Base-by-base conservation (phyloP, 257 asterid genomes). In the Nicotiana tomentosiformis region DNA sequence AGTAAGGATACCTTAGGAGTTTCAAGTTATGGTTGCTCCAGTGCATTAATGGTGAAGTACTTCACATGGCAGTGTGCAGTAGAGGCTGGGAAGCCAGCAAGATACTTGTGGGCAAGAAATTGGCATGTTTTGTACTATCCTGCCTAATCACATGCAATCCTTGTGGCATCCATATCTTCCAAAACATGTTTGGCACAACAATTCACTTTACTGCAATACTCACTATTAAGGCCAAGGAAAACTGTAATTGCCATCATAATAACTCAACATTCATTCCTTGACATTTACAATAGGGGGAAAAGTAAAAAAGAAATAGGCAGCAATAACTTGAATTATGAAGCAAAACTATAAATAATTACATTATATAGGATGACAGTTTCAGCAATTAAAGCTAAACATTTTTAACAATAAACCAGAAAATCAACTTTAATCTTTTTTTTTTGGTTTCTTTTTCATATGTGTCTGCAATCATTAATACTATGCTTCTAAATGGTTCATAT, bases 271-370 rank as follows among this genome's bases (percentile, higher is more conserved):
- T 60, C 69, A 68, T 33, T 60, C 37, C n/a, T 69, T 30, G 15
- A 57, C 7, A 83, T 69, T 80, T 81, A 67, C 81, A 55, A 58
- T 53, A 30, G 16, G 78, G 61, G 35, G 78, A 0, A 43, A 20
- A 70, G 58, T 43, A 9, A 5, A 5, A 39, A 43, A 5, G 53
- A 20, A 29, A 55, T 60, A 61, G 57, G 74, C 29, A 61, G 62
- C 16, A 49, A 26, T 23, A 46, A 78, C 56, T 39, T 78, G 82
- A 33, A 78, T 78, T 35, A 20, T 35, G 70, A 58, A 79, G 70
- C 43, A 79, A 37, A 79, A 58, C 39, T 62, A 74, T 37, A 58
- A 43, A 74, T 82, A 88, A 84, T 88, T 88, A 85, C 86, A 88
- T 74, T 83, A 81, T 60, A 46, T 82, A 81, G 23, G 32, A 43